Conservation (phyloP, 768 basidiomycete genomes). For the Rhodotorula kratochvilovae region DNA sequence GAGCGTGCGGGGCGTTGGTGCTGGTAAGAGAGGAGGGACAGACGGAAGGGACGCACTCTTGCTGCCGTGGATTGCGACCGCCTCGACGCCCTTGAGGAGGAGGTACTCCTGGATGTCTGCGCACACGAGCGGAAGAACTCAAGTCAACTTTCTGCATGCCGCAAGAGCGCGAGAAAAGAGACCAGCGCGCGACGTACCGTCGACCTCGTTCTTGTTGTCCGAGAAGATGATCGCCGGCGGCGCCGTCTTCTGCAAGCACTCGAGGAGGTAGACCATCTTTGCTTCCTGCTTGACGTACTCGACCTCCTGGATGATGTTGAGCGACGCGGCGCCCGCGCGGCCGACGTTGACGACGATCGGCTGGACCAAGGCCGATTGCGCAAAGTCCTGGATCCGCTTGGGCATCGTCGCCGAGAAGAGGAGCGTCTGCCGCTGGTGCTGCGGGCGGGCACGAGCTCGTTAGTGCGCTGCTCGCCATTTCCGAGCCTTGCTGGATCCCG, state of each 20-base stretch:
- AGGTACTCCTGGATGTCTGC: conserved; percentile 97
- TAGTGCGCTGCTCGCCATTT: too few species aligned
- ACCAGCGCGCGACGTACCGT: conserved; percentile 59
- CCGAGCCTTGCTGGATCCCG: too few species aligned
- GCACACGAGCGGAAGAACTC: conserved; percentile 1
- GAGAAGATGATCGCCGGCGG: conserved; percentile 97
- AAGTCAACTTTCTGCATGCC: background rate
- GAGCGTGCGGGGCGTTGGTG: too few species aligned
- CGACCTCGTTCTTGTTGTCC: conserved; percentile 99
- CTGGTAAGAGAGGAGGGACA: background rate
- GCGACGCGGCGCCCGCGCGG: conserved; percentile 91
- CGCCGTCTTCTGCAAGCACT: conserved; percentile 95
- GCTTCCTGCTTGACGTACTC: conserved; percentile 99
- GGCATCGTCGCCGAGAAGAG: conserved; percentile 99
- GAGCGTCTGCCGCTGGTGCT: conserved; percentile 94
- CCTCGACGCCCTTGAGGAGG: conserved; percentile 92
- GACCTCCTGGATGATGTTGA: conserved; percentile 89
- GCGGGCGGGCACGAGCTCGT: conserved; percentile 9
- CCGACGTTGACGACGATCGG: conserved; percentile 96
- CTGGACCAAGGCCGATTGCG: conserved; percentile 88
- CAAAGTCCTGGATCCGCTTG: conserved; percentile 96
- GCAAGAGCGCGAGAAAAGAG: background rate
- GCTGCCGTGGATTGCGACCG: conserved; percentile 96
- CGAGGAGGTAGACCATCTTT: conserved; percentile 97
- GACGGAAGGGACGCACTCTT: conserved; percentile 62